phyloP scores from a whole-genome alignment of 805 yeast genomes.

The Babjeviella inositovora region DNA sequence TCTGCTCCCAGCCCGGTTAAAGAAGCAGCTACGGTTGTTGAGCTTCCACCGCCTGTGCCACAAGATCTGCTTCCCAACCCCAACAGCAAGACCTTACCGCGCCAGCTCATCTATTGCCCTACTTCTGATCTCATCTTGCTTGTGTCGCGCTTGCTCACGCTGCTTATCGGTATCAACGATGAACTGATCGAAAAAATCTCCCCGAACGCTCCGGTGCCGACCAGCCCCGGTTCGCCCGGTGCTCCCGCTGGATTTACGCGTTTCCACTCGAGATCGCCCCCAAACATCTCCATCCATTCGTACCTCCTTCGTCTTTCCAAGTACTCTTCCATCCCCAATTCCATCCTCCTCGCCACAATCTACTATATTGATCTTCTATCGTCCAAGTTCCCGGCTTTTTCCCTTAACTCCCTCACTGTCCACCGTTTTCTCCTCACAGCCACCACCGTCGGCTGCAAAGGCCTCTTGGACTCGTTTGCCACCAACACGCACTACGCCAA shows the following conservation, averaged over 20 bases:
- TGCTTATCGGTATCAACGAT: constrained; percentile 67
- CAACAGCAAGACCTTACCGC: constrained; percentile 16
- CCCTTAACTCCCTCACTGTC: constrained; percentile 81
- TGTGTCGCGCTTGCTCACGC: constrained; percentile 67
- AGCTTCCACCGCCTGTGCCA: not conserved
- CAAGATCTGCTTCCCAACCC: not conserved
- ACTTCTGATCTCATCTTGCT: constrained; percentile 54
- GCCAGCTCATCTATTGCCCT: constrained; percentile 46
- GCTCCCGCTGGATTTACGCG: constrained; percentile 43
- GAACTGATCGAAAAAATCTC: constrained; percentile 17
- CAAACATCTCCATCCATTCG: constrained; percentile 66
- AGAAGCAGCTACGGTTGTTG: too few species aligned
- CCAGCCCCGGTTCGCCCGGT: constrained; percentile 8
- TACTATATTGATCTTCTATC: constrained; percentile 82
- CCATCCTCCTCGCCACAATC: constrained; percentile 68
- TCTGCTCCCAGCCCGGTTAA: too few species aligned
- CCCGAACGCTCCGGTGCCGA: too few species aligned
- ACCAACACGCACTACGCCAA: constrained; percentile 89
- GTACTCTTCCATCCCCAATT: constrained; percentile 74
- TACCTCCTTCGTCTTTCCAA: constrained; percentile 65
- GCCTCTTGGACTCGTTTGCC: constrained; percentile 85
- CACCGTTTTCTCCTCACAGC: constrained; percentile 86
- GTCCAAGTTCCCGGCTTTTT: constrained; percentile 62
- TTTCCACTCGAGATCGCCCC: constrained; percentile 89
- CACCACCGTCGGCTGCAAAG: constrained; percentile 81